A percentile compares a stretch with the other conserved stretches of the same genome.
Conservation (phyloP, 768 basidiomycete genomes). For the Austroboletus festivus region DNA sequence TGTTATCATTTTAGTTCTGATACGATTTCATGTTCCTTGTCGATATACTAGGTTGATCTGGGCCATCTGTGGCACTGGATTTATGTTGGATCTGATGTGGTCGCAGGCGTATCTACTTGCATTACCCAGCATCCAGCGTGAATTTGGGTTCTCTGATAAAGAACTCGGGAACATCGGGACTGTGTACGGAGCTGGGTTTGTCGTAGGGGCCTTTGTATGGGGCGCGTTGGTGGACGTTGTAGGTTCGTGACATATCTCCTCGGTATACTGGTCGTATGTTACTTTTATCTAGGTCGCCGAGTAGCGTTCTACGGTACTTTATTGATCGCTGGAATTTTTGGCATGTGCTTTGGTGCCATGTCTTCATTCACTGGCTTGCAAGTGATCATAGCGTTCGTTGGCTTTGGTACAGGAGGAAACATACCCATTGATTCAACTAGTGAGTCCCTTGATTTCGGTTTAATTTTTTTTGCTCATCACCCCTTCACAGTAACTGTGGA, state of each 20-base stretch:
- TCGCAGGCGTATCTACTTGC: background rate
- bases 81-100: slow-evolving; percentile 13
- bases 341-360: slow-evolving; percentile 9
- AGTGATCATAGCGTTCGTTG: slow-evolving; percentile 7
- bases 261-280: background rate
- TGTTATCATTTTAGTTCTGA: background rate
- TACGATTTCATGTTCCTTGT: background rate
- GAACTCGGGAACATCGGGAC: slow-evolving; percentile 5
- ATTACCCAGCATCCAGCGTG: slow-evolving; percentile 7
- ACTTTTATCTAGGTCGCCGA: slow-evolving; percentile 10
- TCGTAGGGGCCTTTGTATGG: slow-evolving; percentile 11
- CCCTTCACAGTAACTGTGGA: no score
- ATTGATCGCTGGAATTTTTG: slow-evolving; percentile 13
- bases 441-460: background rate
- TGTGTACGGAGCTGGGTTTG: slow-evolving; percentile 1
- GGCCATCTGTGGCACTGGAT: slow-evolving; percentile 12
- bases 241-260: slow-evolving; percentile 6
- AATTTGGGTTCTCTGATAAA: slow-evolving; percentile 20
- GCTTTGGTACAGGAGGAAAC: slow-evolving; percentile 16
- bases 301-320: slow-evolving; percentile 17
- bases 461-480: no score
- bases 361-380: slow-evolving; percentile 13
- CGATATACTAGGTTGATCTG: slow-evolving; percentile 10
- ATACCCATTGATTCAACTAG: slow-evolving; percentile 17
- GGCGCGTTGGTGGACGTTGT: slow-evolving; percentile 16